Evolutionary conservation across 805 yeast species (phyloP).

Genomic region (Candida boleticola): DNA sequence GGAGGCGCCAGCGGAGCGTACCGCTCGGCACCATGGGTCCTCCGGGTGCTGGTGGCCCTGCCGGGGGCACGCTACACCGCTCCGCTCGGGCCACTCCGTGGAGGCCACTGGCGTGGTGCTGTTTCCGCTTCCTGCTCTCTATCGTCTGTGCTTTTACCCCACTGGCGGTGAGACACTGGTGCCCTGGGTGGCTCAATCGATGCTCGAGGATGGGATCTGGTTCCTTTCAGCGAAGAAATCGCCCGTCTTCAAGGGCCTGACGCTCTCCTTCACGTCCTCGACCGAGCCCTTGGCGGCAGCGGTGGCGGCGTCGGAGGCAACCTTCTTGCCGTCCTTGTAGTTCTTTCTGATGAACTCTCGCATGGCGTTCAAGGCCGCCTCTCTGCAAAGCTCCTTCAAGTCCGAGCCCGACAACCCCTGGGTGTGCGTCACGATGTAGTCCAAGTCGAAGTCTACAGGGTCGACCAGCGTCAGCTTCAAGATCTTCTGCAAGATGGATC

Average conservation of each 20-base stretch:
- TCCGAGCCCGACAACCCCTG: conserved; percentile 83
- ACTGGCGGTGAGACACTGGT: no score
- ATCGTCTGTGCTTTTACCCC: no score
- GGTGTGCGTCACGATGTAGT: conserved; percentile 59
- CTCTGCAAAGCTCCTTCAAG: conserved; percentile 84
- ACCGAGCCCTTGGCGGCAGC: no score
- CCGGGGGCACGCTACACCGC: no score
- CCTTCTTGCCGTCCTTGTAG: conserved; percentile 35
- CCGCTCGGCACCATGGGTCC: no score
- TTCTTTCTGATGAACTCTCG: conserved; percentile 76
- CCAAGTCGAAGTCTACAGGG: conserved; percentile 52
- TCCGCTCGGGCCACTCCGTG: no score
- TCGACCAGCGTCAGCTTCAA: conserved; percentile 66
- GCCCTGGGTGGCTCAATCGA: no score
- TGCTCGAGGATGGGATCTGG: conserved; percentile 15
- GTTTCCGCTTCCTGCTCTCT: no score
- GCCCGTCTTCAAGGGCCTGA: conserved; percentile 61
- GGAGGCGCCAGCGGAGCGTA: no score
- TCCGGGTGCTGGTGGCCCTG: no score
- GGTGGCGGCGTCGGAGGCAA: conserved; percentile 18
- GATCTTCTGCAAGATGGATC: conserved; percentile 65
- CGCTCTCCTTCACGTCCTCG: conserved; percentile 29
- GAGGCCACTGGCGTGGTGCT: no score
- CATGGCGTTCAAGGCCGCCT: conserved; percentile 88
- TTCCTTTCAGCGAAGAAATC: conserved; percentile 50